These are phyloP conservation scores for Neurospora tetraspora DNA, from an alignment of 495 filamentous ascomycete genomes.

Conservation along the genomic window DNA sequence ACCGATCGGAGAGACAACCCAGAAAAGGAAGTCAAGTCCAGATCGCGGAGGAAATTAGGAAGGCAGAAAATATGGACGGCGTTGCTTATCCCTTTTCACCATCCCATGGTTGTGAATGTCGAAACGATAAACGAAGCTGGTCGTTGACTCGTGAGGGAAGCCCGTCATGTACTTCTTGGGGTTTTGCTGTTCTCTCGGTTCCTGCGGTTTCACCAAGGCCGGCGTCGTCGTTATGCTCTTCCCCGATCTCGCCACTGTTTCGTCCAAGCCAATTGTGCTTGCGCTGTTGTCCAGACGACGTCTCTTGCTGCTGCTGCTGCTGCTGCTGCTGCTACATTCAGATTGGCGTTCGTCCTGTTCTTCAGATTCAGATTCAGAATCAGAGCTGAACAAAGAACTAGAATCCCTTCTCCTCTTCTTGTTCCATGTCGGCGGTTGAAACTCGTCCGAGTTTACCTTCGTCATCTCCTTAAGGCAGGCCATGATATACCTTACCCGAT, in stretches of 20 bases:
- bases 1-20: too few species aligned
- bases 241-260: background rate
- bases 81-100: too few species aligned
- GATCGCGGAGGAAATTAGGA: too few species aligned
- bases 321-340: background rate
- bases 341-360: background rate
- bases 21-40: too few species aligned
- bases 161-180: background rate
- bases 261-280: background rate
- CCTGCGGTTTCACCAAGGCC: background rate
- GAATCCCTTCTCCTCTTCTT: background rate
- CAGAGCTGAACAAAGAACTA: background rate
- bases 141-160: background rate
- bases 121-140: background rate
- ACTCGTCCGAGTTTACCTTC: background rate
- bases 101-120: too few species aligned
- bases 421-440: background rate
- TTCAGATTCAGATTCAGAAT: background rate
- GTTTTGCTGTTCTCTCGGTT: background rate
- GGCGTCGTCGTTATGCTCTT: background rate
- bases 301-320: background rate
- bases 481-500: background rate
- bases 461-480: background rate
- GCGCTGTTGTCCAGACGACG: background rate
- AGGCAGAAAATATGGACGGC: too few species aligned